phyloP scores from a whole-genome alignment of 768 basidiomycete species.

The Hemileccinum rubropunctum region DNA sequence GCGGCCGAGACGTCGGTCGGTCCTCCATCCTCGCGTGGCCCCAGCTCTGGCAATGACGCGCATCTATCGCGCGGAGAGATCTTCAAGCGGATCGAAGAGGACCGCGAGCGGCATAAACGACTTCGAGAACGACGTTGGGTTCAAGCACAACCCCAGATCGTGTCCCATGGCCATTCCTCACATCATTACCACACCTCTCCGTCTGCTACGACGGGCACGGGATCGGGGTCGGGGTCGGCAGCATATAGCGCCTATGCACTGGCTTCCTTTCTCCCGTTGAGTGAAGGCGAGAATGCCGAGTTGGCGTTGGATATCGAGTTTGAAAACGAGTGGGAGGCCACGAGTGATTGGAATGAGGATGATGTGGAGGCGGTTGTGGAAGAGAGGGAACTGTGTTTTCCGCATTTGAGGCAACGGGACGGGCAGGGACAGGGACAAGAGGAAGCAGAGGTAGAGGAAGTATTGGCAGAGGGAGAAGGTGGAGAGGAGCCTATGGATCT shows the following conservation, averaged over 20 bases:
- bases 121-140: conserved; percentile 90
- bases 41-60: conserved; percentile 1
- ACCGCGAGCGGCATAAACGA: conserved; percentile 89
- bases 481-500: conserved; percentile 42
- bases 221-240: neutral
- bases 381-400: conserved; percentile 71
- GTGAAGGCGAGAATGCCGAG: conserved; percentile 49
- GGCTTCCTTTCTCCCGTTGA: conserved; percentile 25
- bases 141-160: conserved; percentile 61
- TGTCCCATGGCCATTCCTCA: neutral
- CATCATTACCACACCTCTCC: conserved; percentile 8
- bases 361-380: conserved; percentile 74
- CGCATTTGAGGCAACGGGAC: conserved; percentile 25
- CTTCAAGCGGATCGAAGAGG: conserved; percentile 86
- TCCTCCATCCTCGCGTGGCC: conserved; percentile 11
- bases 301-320: conserved; percentile 77
- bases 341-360: conserved; percentile 89
- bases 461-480: conserved; percentile 36
- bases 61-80: conserved; percentile 64
- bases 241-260: conserved; percentile 15
- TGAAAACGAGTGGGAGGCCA: conserved; percentile 87
- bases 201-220: neutral
- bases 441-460: neutral
- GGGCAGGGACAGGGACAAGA: neutral
- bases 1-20: conserved; percentile 13